Evolutionary conservation across 306 rosid species (phyloP), one percentile per base, ranked within the genome.

Genomic region (Hippophae tibetana): DNA sequence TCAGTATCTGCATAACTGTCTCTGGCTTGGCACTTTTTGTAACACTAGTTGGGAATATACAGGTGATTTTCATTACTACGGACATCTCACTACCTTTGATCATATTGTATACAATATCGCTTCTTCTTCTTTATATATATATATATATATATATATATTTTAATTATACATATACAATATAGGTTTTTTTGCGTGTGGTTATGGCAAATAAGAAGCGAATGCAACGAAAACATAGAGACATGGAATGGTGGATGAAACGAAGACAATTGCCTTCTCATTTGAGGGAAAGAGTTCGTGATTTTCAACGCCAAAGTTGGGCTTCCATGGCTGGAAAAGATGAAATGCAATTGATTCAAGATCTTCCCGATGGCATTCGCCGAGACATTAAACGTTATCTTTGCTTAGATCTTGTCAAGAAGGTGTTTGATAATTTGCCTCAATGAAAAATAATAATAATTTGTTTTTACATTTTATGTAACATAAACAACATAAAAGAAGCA

Each of bases 201-300:
- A 52, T 68, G 81, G 61, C 46, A 60, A 76, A 57, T 46, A 76
- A 72, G 78, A 76, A 54, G 62, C 64, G 12, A 13, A 64, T 61
- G 59, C 81, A 72, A 46, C 18, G 67, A 46, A 42, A 61, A 56
- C 56, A 68, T 27, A 63, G 63, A 13, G 82, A 77, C 62, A 53
- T 69, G 52, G 82, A 72, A 53, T 60, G 70, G 78, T 77, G 82
- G 82, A 77, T 77, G 78, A 58, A n/a, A 27, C 38, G 78, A 1
- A 65, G 82, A 8, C 78, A 77, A 49, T 43, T 77, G 51, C 78
- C 82, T 1, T 50, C 44, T 38, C 75, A 57, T 56, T 50, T 77
- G 61, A 73, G 78, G 38, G 56, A 55, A 12, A 64, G 75, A 56
- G 82, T 69, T 43, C 72, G 66, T 23, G 48, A 61, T 8, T 72